Evolutionary conservation across 345 rosid species (phyloP), one percentile per base, ranked within the genome.

Genomic region (Acer negundo): DNA sequence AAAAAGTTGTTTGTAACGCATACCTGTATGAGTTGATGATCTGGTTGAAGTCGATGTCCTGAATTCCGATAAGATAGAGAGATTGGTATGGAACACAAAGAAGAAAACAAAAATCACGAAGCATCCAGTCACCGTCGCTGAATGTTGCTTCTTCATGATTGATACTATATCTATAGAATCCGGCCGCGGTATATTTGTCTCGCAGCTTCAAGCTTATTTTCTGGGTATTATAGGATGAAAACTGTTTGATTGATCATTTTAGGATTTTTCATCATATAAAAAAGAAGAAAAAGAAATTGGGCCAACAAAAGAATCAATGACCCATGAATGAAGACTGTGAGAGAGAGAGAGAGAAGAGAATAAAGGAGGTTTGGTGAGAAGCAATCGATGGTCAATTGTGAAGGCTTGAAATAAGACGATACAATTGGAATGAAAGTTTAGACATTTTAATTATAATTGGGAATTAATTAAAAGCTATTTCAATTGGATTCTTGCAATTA

Each of bases 101-200:
- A 71, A 5, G 53, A 66, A 49, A n/a, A 62, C 17, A 16, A 24
- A 0, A 4, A 79, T 64, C n/a, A 65, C 35, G 20, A 75, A 73
- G 35, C 76, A 65, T 0, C 68, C 69, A 24, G 67, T 20, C 65
- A 46, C 62, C 7, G 42, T 31, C 1, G 12, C 46, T 20, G 53
- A 46, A 1, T 7, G 20, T 13, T 65, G 53, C 61, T 72, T 82
- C 79, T 78, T 63, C 77, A 58, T 75, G 46, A 42, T 42, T 4
- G 72, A 16, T 38, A 53, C n/a, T 53, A 53, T 16, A 16, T 16
- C 6, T 16, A 51, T 51, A 51, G 7, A 46, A 46, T 46, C 49
- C 49, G 56, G 5, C 56, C 38, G 6, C 38, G 38, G 35, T 35
- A 35, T 0, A 9, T 15, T 51, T 15, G 38, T 51, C 66, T 23